Percentiles rank a stretch among this genome's conserved stretches.
Conservation (phyloP, 306 rosid genomes). For the Ochetophila trinervis region DNA sequence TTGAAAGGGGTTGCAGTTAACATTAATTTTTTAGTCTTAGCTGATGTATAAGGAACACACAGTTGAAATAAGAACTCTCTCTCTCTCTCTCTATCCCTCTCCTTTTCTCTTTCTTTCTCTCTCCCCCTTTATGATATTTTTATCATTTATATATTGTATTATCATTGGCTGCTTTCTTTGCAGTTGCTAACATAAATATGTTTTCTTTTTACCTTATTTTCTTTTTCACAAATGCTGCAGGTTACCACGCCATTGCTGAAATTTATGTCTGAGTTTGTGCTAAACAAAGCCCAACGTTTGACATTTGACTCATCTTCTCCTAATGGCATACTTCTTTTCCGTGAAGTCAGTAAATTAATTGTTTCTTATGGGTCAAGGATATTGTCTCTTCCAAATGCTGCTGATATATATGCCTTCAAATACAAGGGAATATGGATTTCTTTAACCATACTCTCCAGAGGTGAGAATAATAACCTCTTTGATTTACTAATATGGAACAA, state of each 20-base stretch:
- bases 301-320: constrained; percentile 99
- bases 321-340: constrained; percentile 97
- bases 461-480: constrained; percentile 21
- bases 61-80: neutral
- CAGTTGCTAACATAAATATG: constrained; percentile 2
- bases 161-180: neutral
- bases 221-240: constrained; percentile 36
- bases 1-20: neutral
- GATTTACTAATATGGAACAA: too few species aligned
- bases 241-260: constrained; percentile 95
- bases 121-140: constrained; percentile 1
- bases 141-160: neutral
- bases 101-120: too few species aligned
- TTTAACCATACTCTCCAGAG: constrained; percentile 74
- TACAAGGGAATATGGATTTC: constrained; percentile 99
- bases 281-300: constrained; percentile 95
- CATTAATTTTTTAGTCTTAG: neutral
- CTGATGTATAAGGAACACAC: neutral
- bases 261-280: constrained; percentile 95
- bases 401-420: constrained; percentile 84
- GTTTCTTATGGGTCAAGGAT: constrained; percentile 96
- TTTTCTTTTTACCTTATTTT: constrained; percentile 5
- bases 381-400: constrained; percentile 78
- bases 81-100: neutral
- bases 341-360: constrained; percentile 94